phyloP scores from a whole-genome alignment of 148 eudicot genomes.

The Limonium bicolor region DNA sequence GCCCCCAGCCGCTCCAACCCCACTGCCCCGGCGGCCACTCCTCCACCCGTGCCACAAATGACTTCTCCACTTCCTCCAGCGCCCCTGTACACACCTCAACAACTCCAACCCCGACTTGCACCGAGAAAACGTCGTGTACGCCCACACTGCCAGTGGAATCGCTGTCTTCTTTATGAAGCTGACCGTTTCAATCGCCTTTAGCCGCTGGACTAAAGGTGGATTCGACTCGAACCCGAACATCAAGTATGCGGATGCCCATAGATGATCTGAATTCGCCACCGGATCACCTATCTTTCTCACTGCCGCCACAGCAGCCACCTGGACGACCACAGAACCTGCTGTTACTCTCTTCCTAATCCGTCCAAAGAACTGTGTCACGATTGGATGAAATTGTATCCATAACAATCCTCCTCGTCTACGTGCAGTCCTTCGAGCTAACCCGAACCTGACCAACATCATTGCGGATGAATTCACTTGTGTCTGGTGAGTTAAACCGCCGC shows the following conservation, averaged over 20 bases:
- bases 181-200: conserved; percentile 57
- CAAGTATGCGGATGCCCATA: conserved; percentile 81
- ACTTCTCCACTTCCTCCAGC: conserved; percentile 80
- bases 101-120: conserved; percentile 73
- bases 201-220: conserved; percentile 55
- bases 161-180: conserved; percentile 57
- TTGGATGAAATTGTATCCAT: conserved; percentile 62
- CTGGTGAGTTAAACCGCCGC: conserved; percentile 27
- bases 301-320: conserved; percentile 51
- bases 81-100: conserved; percentile 64
- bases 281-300: conserved; percentile 50
- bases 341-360: conserved; percentile 22
- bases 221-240: conserved; percentile 83
- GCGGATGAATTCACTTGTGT: conserved; percentile 70
- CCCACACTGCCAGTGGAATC: conserved; percentile 54
- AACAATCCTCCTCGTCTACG: conserved; percentile 35
- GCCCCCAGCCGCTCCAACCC: no score
- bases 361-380: conserved; percentile 31
- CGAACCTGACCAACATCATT: conserved; percentile 47
- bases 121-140: conserved; percentile 63
- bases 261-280: conserved; percentile 35
- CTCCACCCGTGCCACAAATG: conserved; percentile 61
- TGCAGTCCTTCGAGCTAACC: conserved; percentile 46
- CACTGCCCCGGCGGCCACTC: conserved; percentile 69
- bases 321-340: conserved; percentile 29